Percentiles rank a stretch among this genome's conserved stretches.
Evolutionary conservation across 768 basidiomycete genomes (phyloP).

Genomic region (Fomitopsis serialis): DNA sequence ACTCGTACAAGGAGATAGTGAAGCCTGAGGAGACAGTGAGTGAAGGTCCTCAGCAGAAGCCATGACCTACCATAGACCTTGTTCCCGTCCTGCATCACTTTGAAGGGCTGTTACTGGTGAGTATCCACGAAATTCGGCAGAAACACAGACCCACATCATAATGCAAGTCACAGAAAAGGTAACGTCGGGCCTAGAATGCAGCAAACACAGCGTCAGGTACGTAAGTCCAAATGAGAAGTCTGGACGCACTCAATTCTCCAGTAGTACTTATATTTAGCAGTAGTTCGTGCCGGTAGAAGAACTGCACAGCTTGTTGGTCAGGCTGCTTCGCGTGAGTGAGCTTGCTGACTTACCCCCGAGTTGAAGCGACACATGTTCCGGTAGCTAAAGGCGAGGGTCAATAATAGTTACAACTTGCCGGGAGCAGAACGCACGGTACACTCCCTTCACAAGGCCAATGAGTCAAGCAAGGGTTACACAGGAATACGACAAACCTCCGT

Average conservation of each 20-base stretch:
- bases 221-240: too few species aligned
- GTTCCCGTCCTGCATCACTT: slow-evolving; percentile 50
- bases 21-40: slow-evolving; percentile 40
- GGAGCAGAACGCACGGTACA: slow-evolving; percentile 48
- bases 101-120: slow-evolving; percentile 39
- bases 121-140: too few species aligned
- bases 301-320: slow-evolving; percentile 23
- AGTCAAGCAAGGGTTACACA: not conserved
- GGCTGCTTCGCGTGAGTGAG: not conserved
- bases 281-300: slow-evolving; percentile 51
- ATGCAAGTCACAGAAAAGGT: slow-evolving; percentile 54
- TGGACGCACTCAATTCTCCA: slow-evolving; percentile 49
- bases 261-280: slow-evolving; percentile 33
- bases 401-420: not conserved
- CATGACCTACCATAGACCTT: slow-evolving; percentile 43
- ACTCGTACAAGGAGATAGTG: slow-evolving; percentile 73
- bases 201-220: not conserved
- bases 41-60: not conserved
- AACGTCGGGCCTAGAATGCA: slow-evolving; percentile 39
- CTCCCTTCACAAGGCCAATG: slow-evolving; percentile 46
- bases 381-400: slow-evolving; percentile 41
- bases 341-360: slow-evolving; percentile 66
- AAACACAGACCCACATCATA: slow-evolving; percentile 30
- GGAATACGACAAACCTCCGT: slow-evolving; percentile 33
- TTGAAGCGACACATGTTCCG: slow-evolving; percentile 97